A percentile compares a stretch with the other conserved stretches of the same genome.
phyloP scores from a whole-genome alignment of 768 basidiomycete genomes.

The Floccularia luteovirens region DNA sequence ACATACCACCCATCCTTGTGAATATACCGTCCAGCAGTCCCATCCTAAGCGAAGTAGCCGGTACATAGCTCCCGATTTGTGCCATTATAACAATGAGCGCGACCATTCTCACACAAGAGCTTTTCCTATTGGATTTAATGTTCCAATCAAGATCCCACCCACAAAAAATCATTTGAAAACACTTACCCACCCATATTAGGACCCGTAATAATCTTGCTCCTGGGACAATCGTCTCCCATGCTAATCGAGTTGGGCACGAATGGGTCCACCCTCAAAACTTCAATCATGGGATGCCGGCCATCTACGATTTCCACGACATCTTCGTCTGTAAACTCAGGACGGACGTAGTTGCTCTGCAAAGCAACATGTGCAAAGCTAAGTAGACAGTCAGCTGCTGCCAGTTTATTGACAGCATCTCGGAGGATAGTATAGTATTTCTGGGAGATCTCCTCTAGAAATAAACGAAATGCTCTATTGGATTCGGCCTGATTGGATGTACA shows the following conservation, averaged over 20 bases:
- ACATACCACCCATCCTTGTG: constrained; percentile 83
- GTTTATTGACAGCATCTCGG: constrained; percentile 68
- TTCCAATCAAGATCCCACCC: neutral
- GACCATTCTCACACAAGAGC: constrained; percentile 73
- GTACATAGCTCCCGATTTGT: constrained; percentile 92
- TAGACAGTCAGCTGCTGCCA: constrained; percentile 84
- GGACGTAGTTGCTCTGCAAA: constrained; percentile 65
- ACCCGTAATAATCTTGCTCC: constrained; percentile 72
- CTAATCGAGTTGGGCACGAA: constrained; percentile 79
- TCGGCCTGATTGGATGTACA: constrained; percentile 36
- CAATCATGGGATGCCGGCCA: constrained; percentile 94
- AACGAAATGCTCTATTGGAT: constrained; percentile 54
- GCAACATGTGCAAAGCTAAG: constrained; percentile 79
- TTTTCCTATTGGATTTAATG: constrained; percentile 46
- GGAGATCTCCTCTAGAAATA: constrained; percentile 66
- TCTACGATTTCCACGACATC: constrained; percentile 64
- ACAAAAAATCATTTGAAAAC: constrained; percentile 1
- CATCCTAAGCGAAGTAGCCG: constrained; percentile 65
- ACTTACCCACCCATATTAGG: constrained; percentile 76
- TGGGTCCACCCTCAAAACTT: constrained; percentile 66
- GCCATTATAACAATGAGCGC: constrained; percentile 76
- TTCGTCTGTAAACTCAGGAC: constrained; percentile 67
- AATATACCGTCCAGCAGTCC: constrained; percentile 80
- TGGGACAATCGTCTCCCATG: constrained; percentile 47
- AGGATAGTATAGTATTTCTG: constrained; percentile 61